Evolutionary conservation across 2,329 filamentous ascomycete genomes (phyloP).

Genomic region (Pseudocercospora fuligena): DNA sequence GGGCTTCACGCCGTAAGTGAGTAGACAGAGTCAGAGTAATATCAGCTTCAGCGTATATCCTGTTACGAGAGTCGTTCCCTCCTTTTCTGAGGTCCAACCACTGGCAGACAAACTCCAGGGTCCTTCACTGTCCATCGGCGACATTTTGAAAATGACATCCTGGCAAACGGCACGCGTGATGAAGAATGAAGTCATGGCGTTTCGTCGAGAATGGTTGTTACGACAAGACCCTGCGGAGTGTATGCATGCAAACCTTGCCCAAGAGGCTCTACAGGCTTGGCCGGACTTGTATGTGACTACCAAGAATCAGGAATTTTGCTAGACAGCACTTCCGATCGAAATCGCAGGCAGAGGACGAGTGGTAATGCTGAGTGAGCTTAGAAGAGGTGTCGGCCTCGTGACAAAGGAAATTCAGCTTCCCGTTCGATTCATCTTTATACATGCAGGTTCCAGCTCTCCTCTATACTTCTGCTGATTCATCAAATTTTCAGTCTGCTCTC

Average conservation of each 20-base stretch:
- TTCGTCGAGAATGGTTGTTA: constrained; percentile 1
- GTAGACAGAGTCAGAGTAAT: neutral
- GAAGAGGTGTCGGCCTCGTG: neutral
- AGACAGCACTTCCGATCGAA: neutral
- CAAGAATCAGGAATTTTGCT: neutral
- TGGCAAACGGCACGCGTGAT: neutral
- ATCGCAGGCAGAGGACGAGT: neutral
- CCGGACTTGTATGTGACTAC: neutral
- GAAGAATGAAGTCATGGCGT: constrained; percentile 6
- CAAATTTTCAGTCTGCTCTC: neutral
- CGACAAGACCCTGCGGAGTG: neutral
- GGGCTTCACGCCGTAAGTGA: neutral
- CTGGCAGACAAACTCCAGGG: neutral
- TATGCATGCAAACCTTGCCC: neutral
- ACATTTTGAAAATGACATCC: neutral
- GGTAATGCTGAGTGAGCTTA: neutral
- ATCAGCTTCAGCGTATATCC: neutral
- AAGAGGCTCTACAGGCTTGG: neutral
- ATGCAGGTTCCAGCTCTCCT: neutral
- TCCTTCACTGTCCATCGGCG: neutral
- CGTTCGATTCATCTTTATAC: neutral
- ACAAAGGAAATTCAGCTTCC: constrained; percentile 15
- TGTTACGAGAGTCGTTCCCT: neutral
- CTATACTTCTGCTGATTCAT: neutral
- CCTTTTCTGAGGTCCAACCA: neutral